Evolutionary conservation across 2,329 filamentous ascomycete species (phyloP), one percentile per base, ranked within the genome.

Genomic region (Talaromyces sp.): DNA sequence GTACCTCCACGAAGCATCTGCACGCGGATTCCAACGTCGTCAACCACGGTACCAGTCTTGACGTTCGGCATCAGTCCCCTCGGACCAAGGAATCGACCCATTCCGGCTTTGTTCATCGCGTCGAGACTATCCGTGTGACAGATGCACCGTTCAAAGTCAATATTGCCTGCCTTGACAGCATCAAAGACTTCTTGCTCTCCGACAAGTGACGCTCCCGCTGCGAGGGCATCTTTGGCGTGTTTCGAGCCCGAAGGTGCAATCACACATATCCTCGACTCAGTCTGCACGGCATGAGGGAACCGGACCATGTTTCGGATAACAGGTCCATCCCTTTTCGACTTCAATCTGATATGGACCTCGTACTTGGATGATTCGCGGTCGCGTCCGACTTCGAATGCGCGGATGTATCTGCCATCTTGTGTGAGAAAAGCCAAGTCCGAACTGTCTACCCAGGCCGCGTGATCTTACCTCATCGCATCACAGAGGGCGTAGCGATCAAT

Each of bases 1-100:
- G 88, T 90, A 59, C 88, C 91, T 64, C 94, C 92, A 14, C 92
- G 87, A 77, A 96, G 87, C 67, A 94, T 91, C 69, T 85, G 86
- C 70, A 99, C 90, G 36, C 87, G 84, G n/a, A 82, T 76, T 59
- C 84, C 84, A 16, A 96, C 85, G 73, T 96, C 89, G 71, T 85
- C 89, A 28, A 96, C 92, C 61, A 99, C 90, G 0, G 95, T 98
- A 66, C 92, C 92, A 65, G 87, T 87, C 82, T 96, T 96, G 63
- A 85, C 79, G 74, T 86, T 96, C 5, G 95, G 95, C 95, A 99
- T 98, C 71, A 99, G 77, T 2, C 93, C 93, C 76, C 86, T 88
- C 53, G 96, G 95, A 70, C 95, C 95, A 23, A 99, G 82, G 51
- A 96, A 84, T 66, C 89, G 85, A 65, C 90, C 94, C 65, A 99